Evolutionary conservation across 352 stramenopile species (phyloP).

Genomic region (Globisporangium solare): DNA sequence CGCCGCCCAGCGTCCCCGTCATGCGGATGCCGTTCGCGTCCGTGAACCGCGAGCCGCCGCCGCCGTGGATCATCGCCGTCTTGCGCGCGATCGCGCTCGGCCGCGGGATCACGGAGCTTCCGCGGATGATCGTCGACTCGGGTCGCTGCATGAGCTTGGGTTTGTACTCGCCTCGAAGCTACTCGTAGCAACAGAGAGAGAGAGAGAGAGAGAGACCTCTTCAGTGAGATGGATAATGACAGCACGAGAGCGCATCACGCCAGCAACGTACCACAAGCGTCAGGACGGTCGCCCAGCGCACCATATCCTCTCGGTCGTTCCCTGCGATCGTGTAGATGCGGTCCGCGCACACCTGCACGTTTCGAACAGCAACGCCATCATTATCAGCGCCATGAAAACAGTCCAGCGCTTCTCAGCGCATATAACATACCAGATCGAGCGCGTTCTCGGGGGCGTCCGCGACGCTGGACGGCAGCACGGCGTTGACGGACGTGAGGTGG

Average conservation of each 20-base stretch:
- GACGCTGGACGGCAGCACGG: slow-evolving; percentile 84
- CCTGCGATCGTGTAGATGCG: slow-evolving; percentile 86
- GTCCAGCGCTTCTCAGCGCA: not conserved
- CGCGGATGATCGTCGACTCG: slow-evolving; percentile 84
- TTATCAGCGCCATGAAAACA: not conserved
- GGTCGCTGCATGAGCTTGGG: slow-evolving; percentile 85
- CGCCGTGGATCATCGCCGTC: slow-evolving; percentile 49
- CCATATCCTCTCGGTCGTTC: slow-evolving; percentile 85
- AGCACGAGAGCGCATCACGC: not conserved
- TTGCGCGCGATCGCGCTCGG: slow-evolving; percentile 64
- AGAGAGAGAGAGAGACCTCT: too few relatives aligned
- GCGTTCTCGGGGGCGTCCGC: slow-evolving; percentile 80
- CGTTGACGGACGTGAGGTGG: slow-evolving; percentile 83
- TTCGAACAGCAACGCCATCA: not conserved
- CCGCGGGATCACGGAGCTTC: slow-evolving; percentile 75
- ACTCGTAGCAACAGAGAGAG: slow-evolving; percentile 1
- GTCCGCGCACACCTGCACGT: slow-evolving; percentile 66
- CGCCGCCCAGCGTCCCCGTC: slow-evolving; percentile 47
- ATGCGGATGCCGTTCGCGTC: slow-evolving; percentile 78
- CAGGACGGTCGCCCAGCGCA: slow-evolving; percentile 84
- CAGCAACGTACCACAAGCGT: slow-evolving; percentile 66
- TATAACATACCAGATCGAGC: slow-evolving; percentile 59
- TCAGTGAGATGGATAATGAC: not conserved
- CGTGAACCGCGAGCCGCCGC: slow-evolving; percentile 53
- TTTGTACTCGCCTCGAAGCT: slow-evolving; percentile 85